phyloP scores from a whole-genome alignment of 225 moss, liverwort and hornwort species.

The Polytrichum commune region DNA sequence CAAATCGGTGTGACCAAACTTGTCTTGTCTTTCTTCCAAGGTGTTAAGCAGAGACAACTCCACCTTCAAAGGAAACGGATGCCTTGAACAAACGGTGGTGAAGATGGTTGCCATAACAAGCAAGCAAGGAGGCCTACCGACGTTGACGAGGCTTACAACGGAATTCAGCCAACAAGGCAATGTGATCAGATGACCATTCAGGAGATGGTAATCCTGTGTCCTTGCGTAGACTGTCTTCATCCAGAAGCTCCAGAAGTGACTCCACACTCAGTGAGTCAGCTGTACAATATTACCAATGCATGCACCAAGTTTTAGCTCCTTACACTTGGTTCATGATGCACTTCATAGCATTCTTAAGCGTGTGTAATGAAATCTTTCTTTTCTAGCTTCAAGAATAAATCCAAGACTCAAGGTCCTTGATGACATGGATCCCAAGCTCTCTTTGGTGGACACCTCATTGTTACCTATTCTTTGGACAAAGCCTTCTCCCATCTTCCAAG shows the following conservation, averaged over 20 bases:
- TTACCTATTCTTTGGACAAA: too few relatives aligned
- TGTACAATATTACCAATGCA: constrained; percentile 11
- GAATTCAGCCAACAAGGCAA: constrained; percentile 60
- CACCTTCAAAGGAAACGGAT: constrained; percentile 11
- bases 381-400: too few relatives aligned
- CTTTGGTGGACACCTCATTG: too few relatives aligned
- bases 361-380: too few relatives aligned
- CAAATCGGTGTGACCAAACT: constrained; percentile 4
- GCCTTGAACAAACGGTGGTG: constrained; percentile 19
- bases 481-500: too few relatives aligned
- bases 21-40: background rate
- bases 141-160: constrained; percentile 56
- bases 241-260: constrained; percentile 56
- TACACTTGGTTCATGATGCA: background rate
- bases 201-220: constrained; percentile 61
- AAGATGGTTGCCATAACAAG: background rate
- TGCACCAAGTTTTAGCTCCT: background rate
- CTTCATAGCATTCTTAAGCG: too few relatives aligned
- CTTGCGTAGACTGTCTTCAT: constrained; percentile 56
- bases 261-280: constrained; percentile 54
- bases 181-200: constrained; percentile 66
- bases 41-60: constrained; percentile 12
- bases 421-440: too few relatives aligned
- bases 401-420: too few relatives aligned
- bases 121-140: constrained; percentile 6